Evolutionary conservation across 2,329 filamentous ascomycete genomes (phyloP).

Genomic region (Aspergillus neoniger): DNA sequence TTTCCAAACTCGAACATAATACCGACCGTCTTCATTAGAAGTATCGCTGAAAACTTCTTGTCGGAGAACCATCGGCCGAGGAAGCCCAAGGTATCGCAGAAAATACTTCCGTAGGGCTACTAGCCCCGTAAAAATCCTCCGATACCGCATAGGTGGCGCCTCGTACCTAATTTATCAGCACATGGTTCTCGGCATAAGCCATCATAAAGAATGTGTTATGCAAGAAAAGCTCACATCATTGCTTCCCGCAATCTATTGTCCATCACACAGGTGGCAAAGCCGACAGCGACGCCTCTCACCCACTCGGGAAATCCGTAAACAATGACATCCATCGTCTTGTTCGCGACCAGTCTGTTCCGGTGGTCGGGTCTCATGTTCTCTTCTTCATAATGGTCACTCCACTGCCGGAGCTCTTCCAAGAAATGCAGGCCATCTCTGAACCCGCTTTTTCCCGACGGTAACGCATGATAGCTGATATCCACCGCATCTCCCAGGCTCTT

Average conservation of each 20-base stretch:
- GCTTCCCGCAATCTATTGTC: constrained; percentile 63
- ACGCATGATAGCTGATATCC: constrained; percentile 56
- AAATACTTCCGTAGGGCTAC: constrained; percentile 57
- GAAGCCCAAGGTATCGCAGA: constrained; percentile 61
- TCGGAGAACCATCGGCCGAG: constrained; percentile 51
- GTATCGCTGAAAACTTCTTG: constrained; percentile 46
- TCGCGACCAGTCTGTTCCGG: constrained; percentile 55
- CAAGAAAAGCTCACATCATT: constrained; percentile 57
- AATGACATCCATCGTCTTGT: constrained; percentile 62
- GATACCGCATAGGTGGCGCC: constrained; percentile 9
- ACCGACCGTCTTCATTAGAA: constrained; percentile 58
- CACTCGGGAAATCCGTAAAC: constrained; percentile 55
- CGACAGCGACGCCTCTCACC: constrained; percentile 49
- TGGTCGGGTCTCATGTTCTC: constrained; percentile 58
- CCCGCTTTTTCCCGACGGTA: constrained; percentile 44
- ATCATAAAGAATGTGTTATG: background rate
- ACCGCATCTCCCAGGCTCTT: constrained; percentile 70
- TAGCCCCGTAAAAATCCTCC: constrained; percentile 45
- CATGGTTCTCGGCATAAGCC: background rate
- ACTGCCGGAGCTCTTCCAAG: constrained; percentile 51
- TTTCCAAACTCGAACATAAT: constrained; percentile 55
- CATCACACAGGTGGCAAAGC: constrained; percentile 61
- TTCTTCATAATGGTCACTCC: constrained; percentile 60
- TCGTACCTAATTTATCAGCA: constrained; percentile 17
- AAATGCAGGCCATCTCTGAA: constrained; percentile 56